These are phyloP conservation scores for Colletotrichum neosansevieriae DNA, from an alignment of 2,329 filamentous ascomycete genomes.

Conservation along the genomic window DNA sequence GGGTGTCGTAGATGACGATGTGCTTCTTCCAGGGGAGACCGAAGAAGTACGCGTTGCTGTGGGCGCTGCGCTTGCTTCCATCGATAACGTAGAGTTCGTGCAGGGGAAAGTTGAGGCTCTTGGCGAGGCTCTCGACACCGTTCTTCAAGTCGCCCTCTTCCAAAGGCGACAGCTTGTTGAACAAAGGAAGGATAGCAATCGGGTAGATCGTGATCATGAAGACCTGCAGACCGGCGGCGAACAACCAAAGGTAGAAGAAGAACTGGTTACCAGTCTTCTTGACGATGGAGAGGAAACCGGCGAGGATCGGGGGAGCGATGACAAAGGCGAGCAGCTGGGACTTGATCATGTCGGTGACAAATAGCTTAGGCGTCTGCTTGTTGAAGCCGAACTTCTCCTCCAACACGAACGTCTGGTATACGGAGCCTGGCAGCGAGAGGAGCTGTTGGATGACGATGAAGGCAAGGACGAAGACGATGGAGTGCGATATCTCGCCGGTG, in stretches of 20 bases:
- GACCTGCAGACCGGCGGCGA: conserved; percentile 88
- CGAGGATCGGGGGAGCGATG: conserved; percentile 88
- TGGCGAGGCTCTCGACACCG: conserved; percentile 85
- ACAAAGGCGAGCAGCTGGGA: conserved; percentile 83
- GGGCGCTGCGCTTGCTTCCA: conserved; percentile 86
- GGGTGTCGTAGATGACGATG: conserved; percentile 98
- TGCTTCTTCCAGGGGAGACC: conserved; percentile 99
- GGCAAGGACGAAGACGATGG: conserved; percentile 89
- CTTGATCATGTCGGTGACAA: conserved; percentile 92
- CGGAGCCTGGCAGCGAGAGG: conserved; percentile 81
- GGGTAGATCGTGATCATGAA: conserved; percentile 98
- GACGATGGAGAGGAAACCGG: conserved; percentile 93
- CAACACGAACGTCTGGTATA: conserved; percentile 95
- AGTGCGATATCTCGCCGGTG: conserved; percentile 92
- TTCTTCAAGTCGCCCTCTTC: conserved; percentile 89
- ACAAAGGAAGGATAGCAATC: conserved; percentile 91
- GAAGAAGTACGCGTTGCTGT: conserved; percentile 96
- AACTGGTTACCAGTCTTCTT: conserved; percentile 93
- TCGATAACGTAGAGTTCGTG: conserved; percentile 95
- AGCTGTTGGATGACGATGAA: conserved; percentile 87
- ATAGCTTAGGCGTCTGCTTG: conserved; percentile 92
- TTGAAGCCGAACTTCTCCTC: conserved; percentile 99
- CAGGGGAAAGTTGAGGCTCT: conserved; percentile 89
- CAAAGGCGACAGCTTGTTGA: conserved; percentile 97
- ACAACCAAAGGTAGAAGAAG: conserved; percentile 98